Percentiles rank a stretch among this genome's conserved stretches.
Conservation (phyloP, 805 yeast species). For the Nakazawaea holstii region DNA sequence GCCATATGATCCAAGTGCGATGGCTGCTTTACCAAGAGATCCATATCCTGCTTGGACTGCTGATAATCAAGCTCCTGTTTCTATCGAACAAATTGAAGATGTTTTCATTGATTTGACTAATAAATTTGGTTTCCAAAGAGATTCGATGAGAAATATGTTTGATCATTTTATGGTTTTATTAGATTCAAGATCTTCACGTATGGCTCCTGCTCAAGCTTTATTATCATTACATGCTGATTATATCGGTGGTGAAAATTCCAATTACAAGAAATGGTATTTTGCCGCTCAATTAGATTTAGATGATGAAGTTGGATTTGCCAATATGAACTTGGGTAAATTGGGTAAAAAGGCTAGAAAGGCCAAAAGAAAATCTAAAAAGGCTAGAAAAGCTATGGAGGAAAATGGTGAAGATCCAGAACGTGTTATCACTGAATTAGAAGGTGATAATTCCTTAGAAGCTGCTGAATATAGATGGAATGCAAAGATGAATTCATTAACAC, state of each 20-base stretch:
- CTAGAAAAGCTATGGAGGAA: conserved; percentile 62
- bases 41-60: conserved; percentile 99
- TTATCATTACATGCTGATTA: conserved; percentile 81
- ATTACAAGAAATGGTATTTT: conserved; percentile 83
- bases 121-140: conserved; percentile 88
- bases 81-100: conserved; percentile 83
- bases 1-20: conserved; percentile 34
- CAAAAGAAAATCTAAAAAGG: conserved; percentile 74
- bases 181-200: conserved; percentile 81
- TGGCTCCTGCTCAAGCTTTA: conserved; percentile 85
- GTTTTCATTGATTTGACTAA: conserved; percentile 77
- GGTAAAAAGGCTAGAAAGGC: conserved; percentile 80
- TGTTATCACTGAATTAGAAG: conserved; percentile 61
- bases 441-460: conserved; percentile 81
- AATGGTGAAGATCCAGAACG: conserved; percentile 58
- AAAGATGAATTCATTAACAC: conserved; percentile 63
- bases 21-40: conserved; percentile 73
- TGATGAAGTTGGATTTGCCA: conserved; percentile 77
- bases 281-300: conserved; percentile 86
- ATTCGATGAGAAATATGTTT: conserved; percentile 87
- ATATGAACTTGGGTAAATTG: conserved; percentile 71
- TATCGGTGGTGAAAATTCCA: conserved; percentile 83
- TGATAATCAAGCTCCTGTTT: conserved; percentile 84
- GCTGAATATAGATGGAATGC: conserved; percentile 83
- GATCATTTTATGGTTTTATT: conserved; percentile 81